Base-by-base conservation (phyloP, 225 moss, liverwort and hornwort genomes). In the Sphagnum contortum region DNA sequence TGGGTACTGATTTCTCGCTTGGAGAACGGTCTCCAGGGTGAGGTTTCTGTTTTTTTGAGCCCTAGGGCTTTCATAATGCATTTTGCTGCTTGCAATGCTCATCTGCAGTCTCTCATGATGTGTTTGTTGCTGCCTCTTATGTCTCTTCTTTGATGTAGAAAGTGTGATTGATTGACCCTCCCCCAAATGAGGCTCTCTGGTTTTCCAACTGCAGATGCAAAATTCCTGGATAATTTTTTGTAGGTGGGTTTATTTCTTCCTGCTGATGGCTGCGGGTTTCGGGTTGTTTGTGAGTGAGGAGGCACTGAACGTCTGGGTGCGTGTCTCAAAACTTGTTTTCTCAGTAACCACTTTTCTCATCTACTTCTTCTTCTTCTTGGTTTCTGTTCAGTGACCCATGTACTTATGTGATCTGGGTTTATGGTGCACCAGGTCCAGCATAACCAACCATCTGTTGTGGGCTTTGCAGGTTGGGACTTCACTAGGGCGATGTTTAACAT, bases 281-380 rank as follows among this genome's bases (percentile, higher is more conserved):
- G 95, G 95, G 54, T 69, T 98, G 5, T 90, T 92, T 75, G 96
- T 98, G 71, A 98, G 96, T 62, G 96, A 98, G 75, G 96, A 98
- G 78, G 95, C 96, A 59, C 57, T 98, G 80, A 98, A 89, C 87
- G 85, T 98, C 77, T 98, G 96, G 92, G 96, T 94, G 89, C 94
- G 94, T 94, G 81, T 77, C 87, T 88, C 78, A 49, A 75, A 78
- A 29, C 29, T 29, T 29, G 29, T 29, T 29, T 29, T 29, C 29
- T 29, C 29, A 29, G 29, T 29, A 29, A 29, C 29, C 29, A 29
- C 29, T 29, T 29, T 29, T 29, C 29, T 29, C 29, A 29, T 29
- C 29, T 29, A 29, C 29, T 29, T 29, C 29, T 29, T 29, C 29
- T 29, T 29, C 29, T 29, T 29, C 29, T 29, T 29, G 29, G 29